Conservation (phyloP, 2,329 filamentous ascomycete species). For the Calycina marina region DNA sequence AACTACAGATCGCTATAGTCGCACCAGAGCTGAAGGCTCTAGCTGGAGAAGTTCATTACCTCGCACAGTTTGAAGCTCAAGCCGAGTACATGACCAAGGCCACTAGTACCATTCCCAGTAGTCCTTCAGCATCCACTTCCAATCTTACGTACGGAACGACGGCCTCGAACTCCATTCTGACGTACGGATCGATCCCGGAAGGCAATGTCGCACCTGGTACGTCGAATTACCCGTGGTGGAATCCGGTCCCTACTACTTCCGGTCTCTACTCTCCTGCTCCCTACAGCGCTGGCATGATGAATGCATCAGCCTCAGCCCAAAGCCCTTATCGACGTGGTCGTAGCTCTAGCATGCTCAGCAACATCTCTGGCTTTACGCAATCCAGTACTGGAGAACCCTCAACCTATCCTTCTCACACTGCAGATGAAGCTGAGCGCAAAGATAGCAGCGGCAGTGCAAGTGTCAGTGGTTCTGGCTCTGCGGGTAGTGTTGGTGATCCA, state of each 20-base stretch:
- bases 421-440: slow-evolving; percentile 4
- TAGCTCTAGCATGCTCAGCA: slow-evolving; percentile 53
- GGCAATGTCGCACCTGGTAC: slow-evolving; percentile 1
- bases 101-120: too few relatives aligned
- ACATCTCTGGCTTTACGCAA: slow-evolving; percentile 52
- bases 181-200: slow-evolving; percentile 2
- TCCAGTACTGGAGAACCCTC: slow-evolving; percentile 35
- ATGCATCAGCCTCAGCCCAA: slow-evolving; percentile 5
- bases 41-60: neutral
- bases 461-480: slow-evolving; percentile 20
- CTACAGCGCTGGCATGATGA: slow-evolving; percentile 1
- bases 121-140: slow-evolving; percentile 1
- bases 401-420: neutral
- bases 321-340: slow-evolving; percentile 30
- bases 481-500: slow-evolving; percentile 34
- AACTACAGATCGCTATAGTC: slow-evolving; percentile 8
- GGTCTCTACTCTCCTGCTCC: neutral
- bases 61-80: neutral
- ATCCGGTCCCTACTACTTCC: slow-evolving; percentile 1
- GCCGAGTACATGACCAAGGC: slow-evolving; percentile 1
- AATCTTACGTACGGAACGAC: slow-evolving; percentile 2
- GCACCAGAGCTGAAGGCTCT: slow-evolving; percentile 1
- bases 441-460: slow-evolving; percentile 12
- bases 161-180: too few relatives aligned
- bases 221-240: slow-evolving; percentile 8